Evolutionary conservation across 2,329 filamentous ascomycete species (phyloP), one percentile per base, ranked within the genome.

Genomic region (Calonectria ilicicola): DNA sequence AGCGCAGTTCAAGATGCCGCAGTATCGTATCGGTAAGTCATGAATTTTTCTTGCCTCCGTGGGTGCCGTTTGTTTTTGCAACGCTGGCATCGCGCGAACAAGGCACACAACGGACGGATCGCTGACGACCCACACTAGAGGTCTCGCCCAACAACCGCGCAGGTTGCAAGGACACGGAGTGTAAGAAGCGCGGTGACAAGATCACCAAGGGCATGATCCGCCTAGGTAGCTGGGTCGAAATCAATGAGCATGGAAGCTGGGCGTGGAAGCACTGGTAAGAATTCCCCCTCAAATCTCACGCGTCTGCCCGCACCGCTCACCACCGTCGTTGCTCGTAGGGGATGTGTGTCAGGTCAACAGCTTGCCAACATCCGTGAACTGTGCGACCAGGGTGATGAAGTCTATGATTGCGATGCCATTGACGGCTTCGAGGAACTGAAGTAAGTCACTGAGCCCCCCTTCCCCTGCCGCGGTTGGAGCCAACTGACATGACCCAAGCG

Each of bases 251-350:
- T 80, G 90, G 90, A 49, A 89, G 88, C 80, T 98, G 92, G 91
- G 83, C 86, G 70, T 98, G 93, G 92, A 93, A 93, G 81, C 96
- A 98, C 83, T 98, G 96, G 96, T 97, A 88, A 81, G 89, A 78
- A 51, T 42, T n/a, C 60, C 49, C 15, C 63, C 21, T 49, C 8
- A 49, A 58, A 15, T 64, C 35, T 35, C 38, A 47, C n/a, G 46
- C 38, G 40, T 63, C n/a, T 19, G 44, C 15, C n/a, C 63, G 60
- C 42, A 35, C 26, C 42, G 26, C 38, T 65, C 42, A 49, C 47
- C 69, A 70, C 26, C 69, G 29, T 26, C 56, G 35, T 62, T 42
- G 51, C 26, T 17, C 51, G 26, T 49, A 98, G 96, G 96, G 96
- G 96, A 35, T 98, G 96, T 79, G 91, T 96, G 42, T 98, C 95